Evolutionary conservation across 306 rosid genomes (phyloP).

Genomic region (Acmispon strigosus): DNA sequence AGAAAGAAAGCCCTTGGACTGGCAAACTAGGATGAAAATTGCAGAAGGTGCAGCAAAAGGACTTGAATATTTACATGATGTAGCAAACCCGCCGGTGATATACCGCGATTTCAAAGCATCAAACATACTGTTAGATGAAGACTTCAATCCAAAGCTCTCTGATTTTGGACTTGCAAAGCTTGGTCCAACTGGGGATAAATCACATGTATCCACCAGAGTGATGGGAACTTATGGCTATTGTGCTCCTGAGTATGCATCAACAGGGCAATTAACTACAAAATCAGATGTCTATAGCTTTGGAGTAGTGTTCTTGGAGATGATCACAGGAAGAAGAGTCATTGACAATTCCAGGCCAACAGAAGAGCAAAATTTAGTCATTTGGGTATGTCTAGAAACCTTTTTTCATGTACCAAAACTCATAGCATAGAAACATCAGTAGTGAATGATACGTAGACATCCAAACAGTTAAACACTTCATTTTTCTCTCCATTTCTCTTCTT

Average conservation of each 20-base stretch:
- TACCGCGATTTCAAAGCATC: constrained; percentile 89
- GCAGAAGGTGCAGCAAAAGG: constrained; percentile 90
- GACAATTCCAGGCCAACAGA: constrained; percentile 56
- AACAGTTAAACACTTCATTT: too few species aligned
- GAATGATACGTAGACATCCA: too few species aligned
- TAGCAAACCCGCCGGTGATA: constrained; percentile 77
- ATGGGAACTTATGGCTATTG: constrained; percentile 98
- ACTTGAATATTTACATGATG: constrained; percentile 72
- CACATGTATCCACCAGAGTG: constrained; percentile 85
- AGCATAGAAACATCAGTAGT: not conserved
- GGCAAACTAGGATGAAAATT: constrained; percentile 72
- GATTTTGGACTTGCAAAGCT: constrained; percentile 91
- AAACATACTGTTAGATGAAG: constrained; percentile 63
- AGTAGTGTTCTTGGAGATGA: constrained; percentile 77
- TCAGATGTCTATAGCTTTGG: constrained; percentile 87
- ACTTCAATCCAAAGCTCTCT: constrained; percentile 72
- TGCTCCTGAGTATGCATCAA: constrained; percentile 89
- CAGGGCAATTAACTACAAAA: constrained; percentile 69
- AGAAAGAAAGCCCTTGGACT: constrained; percentile 46
- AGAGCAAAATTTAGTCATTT: constrained; percentile 66
- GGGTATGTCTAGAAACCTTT: constrained; percentile 51
- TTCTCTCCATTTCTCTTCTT: too few species aligned
- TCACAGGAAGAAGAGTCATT: constrained; percentile 84
- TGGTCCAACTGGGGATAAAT: constrained; percentile 67
- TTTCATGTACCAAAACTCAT: not conserved